phyloP scores from a whole-genome alignment of 1,139 yeast species.

The Debaryomyces subglobosus region DNA sequence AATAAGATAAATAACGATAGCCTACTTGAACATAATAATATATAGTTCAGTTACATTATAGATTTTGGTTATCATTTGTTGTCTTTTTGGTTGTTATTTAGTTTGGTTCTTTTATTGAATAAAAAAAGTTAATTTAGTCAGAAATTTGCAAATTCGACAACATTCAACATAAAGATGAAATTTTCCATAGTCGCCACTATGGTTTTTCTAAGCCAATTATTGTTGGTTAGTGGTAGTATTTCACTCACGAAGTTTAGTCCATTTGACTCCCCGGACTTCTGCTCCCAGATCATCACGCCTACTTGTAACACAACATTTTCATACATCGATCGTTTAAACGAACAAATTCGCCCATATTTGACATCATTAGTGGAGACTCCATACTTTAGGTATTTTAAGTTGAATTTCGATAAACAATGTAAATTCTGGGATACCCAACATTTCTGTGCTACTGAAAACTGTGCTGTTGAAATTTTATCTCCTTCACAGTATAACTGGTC shows the following conservation, averaged over 20 bases:
- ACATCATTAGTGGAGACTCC: constrained; percentile 62
- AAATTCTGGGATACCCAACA: constrained; percentile 84
- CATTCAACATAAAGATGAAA: background rate
- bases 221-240: constrained; percentile 2
- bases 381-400: constrained; percentile 83
- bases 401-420: constrained; percentile 84
- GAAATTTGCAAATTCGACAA: background rate
- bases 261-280: constrained; percentile 49
- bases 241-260: constrained; percentile 31
- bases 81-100: background rate
- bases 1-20: background rate
- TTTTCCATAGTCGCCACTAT: constrained; percentile 3
- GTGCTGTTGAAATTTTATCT: constrained; percentile 80
- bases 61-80: background rate
- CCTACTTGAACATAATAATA: background rate
- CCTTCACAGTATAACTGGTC: constrained; percentile 58
- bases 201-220: constrained; percentile 1
- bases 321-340: constrained; percentile 44
- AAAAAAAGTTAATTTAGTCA: background rate
- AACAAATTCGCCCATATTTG: constrained; percentile 50
- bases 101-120: background rate
- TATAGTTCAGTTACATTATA: background rate
- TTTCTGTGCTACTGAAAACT: constrained; percentile 90
- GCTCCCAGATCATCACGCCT: constrained; percentile 50
- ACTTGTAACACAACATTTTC: constrained; percentile 53